Conservation (phyloP, 176 grass and related monocot species). For the Carex littledalei region DNA sequence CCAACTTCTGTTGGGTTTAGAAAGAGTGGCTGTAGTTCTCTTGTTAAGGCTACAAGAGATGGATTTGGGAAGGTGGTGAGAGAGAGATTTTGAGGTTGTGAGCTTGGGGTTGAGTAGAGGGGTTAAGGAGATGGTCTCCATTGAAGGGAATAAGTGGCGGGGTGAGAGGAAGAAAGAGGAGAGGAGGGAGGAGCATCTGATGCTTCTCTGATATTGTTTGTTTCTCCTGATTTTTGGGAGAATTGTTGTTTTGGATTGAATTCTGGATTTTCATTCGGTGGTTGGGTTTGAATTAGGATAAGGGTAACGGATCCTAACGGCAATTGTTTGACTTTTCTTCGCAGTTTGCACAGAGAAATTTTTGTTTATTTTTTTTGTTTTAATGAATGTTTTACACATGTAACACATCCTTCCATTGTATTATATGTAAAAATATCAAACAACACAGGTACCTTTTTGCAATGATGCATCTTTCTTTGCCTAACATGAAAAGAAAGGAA, state of each 20-base stretch:
- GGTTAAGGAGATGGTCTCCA: conserved; percentile 86
- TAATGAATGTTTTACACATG: background rate
- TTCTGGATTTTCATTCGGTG: conserved; percentile 68
- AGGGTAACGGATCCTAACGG: conserved; percentile 40
- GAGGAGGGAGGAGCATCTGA: conserved; percentile 12
- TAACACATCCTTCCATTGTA: background rate
- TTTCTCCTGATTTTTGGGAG: conserved; percentile 25
- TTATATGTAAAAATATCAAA: no score
- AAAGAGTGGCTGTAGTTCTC: background rate
- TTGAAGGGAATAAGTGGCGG: conserved; percentile 26
- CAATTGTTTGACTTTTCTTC: background rate
- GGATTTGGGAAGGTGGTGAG: conserved; percentile 19
- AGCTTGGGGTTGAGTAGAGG: conserved; percentile 44
- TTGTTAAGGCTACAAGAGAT: conserved; percentile 40
- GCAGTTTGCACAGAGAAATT: background rate
- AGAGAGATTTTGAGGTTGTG: conserved; percentile 4
- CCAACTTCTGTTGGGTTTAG: conserved; percentile 34
- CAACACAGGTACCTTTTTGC: background rate
- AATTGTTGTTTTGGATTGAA: background rate
- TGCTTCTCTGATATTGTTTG: conserved; percentile 23
- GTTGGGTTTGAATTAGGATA: conserved; percentile 73
- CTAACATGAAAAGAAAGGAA: no score
- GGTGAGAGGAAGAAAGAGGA: conserved; percentile 4
- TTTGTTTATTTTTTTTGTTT: background rate
- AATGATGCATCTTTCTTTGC: conserved; percentile 3